Conservation (phyloP, 208 protist species). For the Trypanosoma theileri region DNA sequence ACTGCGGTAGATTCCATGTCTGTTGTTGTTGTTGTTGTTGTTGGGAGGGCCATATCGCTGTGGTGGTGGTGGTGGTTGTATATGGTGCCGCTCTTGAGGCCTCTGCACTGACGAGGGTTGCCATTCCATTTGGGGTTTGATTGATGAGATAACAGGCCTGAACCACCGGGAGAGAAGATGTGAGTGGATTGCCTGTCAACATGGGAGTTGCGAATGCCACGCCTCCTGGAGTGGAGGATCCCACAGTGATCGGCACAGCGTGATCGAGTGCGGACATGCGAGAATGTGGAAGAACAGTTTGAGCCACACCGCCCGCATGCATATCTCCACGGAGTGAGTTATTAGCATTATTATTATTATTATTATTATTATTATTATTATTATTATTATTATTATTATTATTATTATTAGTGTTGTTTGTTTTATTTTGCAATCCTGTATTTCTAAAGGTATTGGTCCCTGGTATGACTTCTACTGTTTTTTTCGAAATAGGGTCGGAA, state of each 20-base stretch:
- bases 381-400: background rate
- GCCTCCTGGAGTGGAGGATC: too few relatives aligned
- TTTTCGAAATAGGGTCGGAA: too few relatives aligned
- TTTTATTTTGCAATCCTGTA: background rate
- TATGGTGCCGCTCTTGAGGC: background rate
- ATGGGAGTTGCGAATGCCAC: too few relatives aligned
- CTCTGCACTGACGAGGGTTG: background rate
- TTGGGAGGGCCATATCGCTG: slow-evolving; percentile 4
- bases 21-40: slow-evolving; percentile 1
- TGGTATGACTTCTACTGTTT: too few relatives aligned
- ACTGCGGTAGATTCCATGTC: background rate
- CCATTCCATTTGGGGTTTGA: background rate
- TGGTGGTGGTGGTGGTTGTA: too few relatives aligned
- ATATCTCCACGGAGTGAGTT: background rate
- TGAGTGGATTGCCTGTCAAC: background rate
- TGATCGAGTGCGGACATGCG: too few relatives aligned
- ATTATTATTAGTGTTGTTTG: background rate
- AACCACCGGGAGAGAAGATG: background rate
- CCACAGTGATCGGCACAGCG: too few relatives aligned
- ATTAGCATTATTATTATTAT: background rate
- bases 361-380: background rate
- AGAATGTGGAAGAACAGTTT: background rate
- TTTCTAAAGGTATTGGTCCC: background rate
- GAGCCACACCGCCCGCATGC: background rate
- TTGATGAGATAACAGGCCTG: slow-evolving; percentile 1